Base-by-base conservation (phyloP, 306 rosid species). In the Gynostemma pentaphyllum region DNA sequence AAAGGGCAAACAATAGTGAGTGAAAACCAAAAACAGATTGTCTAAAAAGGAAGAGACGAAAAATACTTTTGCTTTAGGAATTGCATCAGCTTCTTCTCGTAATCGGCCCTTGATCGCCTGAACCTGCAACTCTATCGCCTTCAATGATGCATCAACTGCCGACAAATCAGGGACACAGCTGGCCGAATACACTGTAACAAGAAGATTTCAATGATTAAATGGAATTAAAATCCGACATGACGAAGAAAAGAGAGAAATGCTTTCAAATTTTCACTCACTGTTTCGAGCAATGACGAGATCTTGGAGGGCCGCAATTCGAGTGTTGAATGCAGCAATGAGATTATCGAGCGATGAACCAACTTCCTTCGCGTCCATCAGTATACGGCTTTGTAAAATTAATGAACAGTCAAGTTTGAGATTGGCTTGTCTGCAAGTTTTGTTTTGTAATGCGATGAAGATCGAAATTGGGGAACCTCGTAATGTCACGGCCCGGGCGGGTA, bases 271-370 rank as follows among this genome's bases (percentile, higher is more conserved):
- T 9, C 10, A 57, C 83, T 70, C 28, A 88, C 95, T 88, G 82
- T 88, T 91, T 68, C 98, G 85, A 0, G 90, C 98, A 28, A 91
- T 84, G 5, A 84, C 95, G 50, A 91, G 85, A 67, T 91, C 92
- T 56, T 88, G 98, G 68, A 91, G 98, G 67, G 88, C 86, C 2
- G 82, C 69, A 13, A 88, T 80, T 55, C 96, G 92, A 71, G 70
- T 51, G 10, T 85, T 91, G 79, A 91, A 85, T 39, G 83, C 75
- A 23, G 89, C 55, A 34, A 91, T 72, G 71, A 88, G 61, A 0
- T 83, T 78, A 45, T 85, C 88, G 45, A 91, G 66, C 30, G 89
- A 83, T 16, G 84, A 72, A 3, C 92, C 90, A 5, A 85, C 82
- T 75, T 64, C 74, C 64, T 73, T 79, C 52, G 28, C 74, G 34